These are phyloP conservation scores for Colletotrichum sublineola DNA, from an alignment of 2,329 filamentous ascomycete genomes.

Conservation along the genomic window DNA sequence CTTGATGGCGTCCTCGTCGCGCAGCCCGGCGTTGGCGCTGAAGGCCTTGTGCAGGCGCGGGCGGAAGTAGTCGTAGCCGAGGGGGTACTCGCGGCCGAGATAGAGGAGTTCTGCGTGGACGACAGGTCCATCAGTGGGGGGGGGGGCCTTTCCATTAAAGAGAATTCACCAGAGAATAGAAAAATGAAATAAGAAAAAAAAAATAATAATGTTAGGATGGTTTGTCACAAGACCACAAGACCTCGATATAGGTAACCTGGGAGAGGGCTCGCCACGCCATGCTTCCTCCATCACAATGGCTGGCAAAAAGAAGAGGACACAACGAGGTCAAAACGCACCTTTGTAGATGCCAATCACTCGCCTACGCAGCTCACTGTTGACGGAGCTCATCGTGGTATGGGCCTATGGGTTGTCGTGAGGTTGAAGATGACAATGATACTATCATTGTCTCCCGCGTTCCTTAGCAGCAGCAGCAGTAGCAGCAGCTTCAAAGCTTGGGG, in stretches of 20 bases:
- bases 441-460: background rate
- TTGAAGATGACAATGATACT: background rate
- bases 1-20: conserved; percentile 80
- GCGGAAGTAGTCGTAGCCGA: conserved; percentile 85
- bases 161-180: too few species aligned
- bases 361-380: conserved; percentile 73
- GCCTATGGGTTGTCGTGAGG: background rate
- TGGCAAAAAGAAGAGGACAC: background rate
- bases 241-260: too few species aligned
- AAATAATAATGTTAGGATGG: too few species aligned
- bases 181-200: too few species aligned
- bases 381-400: conserved; percentile 31
- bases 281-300: too few species aligned
- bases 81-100: conserved; percentile 87
- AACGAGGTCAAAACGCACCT: conserved; percentile 62
- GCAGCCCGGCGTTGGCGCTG: conserved; percentile 77
- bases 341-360: conserved; percentile 92
- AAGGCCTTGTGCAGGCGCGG: conserved; percentile 88
- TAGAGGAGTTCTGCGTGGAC: conserved; percentile 78
- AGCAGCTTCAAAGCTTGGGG: background rate
- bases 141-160: too few species aligned
- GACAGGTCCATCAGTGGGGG: background rate
- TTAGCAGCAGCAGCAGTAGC: background rate
- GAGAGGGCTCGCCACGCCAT: background rate
- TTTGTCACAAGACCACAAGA: too few species aligned